Percentiles rank a stretch among this genome's conserved stretches.
Evolutionary conservation across 768 basidiomycete species (phyloP).

Genomic region (Candolleomyces aberdarensis): DNA sequence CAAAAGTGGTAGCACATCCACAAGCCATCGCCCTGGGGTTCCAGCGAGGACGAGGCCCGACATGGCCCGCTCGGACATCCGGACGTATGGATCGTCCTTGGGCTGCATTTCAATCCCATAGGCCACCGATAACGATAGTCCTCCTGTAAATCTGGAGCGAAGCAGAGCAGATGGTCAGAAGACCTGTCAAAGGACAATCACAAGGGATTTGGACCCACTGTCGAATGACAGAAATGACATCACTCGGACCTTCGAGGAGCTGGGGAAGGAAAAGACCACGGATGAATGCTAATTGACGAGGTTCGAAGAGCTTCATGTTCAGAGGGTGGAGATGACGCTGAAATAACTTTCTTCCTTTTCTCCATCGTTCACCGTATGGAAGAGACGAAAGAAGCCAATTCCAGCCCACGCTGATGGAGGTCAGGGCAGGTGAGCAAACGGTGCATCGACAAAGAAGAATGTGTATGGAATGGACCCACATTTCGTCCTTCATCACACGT

Average conservation of each 20-base stretch:
- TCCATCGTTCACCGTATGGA: conserved; percentile 9
- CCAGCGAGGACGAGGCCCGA: conserved; percentile 2
- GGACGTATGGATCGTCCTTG: conserved; percentile 38
- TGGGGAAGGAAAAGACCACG: conserved; percentile 7
- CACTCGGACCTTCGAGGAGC: conserved; percentile 1
- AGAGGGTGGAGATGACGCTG: background rate
- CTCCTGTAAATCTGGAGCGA: conserved; percentile 31
- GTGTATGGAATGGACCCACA: background rate
- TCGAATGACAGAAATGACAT: conserved; percentile 5
- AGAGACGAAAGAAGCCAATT: background rate
- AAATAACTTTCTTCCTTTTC: conserved; percentile 4
- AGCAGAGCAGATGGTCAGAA: too few relatives aligned
- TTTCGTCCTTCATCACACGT: background rate
- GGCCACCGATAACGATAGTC: conserved; percentile 33
- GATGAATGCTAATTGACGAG: conserved; percentile 2
- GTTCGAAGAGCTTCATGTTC: conserved; percentile 1
- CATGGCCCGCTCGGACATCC: conserved; percentile 35
- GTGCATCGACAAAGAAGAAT: background rate
- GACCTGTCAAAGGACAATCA: too few relatives aligned
- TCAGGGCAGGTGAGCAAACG: background rate
- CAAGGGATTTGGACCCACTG: background rate
- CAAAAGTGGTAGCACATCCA: conserved; percentile 35
- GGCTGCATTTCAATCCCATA: conserved; percentile 41
- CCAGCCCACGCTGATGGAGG: conserved; percentile 14
- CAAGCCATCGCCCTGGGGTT: conserved; percentile 33